These are phyloP conservation scores for Trichosporon sp. DNA, from an alignment of 1,284 basidiomycete genomes.

Conservation along the genomic window DNA sequence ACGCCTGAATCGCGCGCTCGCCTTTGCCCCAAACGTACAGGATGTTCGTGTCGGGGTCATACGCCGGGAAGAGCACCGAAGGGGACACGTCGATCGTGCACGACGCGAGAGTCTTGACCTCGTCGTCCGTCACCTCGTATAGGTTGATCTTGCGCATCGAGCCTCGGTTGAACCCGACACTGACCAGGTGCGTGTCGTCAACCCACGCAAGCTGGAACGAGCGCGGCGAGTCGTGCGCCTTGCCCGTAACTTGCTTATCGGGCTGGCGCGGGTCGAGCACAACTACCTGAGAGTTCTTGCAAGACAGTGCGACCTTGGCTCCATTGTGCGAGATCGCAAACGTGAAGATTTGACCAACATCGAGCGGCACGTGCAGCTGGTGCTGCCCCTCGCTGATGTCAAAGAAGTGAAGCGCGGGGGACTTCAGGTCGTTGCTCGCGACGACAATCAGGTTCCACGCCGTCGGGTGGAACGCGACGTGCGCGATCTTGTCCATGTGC, in stretches of 20 bases:
- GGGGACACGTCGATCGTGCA: constrained; percentile 52
- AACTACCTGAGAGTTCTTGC: constrained; percentile 48
- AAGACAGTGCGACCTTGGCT: constrained; percentile 46
- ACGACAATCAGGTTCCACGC: constrained; percentile 46
- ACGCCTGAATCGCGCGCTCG: constrained; percentile 50
- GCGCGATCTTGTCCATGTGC: constrained; percentile 47
- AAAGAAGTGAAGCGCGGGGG: constrained; percentile 43
- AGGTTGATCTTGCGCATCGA: constrained; percentile 51
- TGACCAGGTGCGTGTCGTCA: constrained; percentile 43
- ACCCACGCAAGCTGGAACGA: constrained; percentile 51
- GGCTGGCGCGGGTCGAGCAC: constrained; percentile 49
- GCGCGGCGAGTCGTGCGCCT: constrained; percentile 48
- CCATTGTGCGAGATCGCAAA: constrained; percentile 47
- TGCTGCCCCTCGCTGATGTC: constrained; percentile 27
- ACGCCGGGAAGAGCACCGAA: constrained; percentile 51
- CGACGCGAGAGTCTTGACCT: constrained; percentile 31
- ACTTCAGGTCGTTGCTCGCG: constrained; percentile 48
- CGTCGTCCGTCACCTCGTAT: constrained; percentile 30
- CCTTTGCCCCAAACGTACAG: constrained; percentile 52
- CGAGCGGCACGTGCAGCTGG: constrained; percentile 1
- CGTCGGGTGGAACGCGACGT: constrained; percentile 48
- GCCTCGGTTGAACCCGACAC: constrained; percentile 50
- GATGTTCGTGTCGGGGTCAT: constrained; percentile 52
- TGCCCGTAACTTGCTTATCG: constrained; percentile 19
- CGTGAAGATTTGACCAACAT: constrained; percentile 36